Evolutionary conservation across 2,329 filamentous ascomycete genomes (phyloP), one percentile per base, ranked within the genome.

Genomic region (Neocucurbitaria cava): DNA sequence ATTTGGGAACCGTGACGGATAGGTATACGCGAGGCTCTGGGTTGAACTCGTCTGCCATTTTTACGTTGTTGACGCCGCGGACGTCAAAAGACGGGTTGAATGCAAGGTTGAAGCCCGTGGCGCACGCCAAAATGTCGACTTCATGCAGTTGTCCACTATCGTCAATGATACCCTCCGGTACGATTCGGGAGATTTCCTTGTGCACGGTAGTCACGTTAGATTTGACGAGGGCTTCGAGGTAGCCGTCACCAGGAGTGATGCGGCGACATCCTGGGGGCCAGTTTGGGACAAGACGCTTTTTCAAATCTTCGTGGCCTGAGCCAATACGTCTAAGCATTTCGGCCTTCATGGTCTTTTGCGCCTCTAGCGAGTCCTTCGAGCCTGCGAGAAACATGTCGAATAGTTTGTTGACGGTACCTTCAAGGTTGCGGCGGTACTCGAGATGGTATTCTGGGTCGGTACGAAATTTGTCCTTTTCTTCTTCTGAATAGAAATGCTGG

Each of bases 251-350:
- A 0, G 87, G 86, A 0, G 88, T 90, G 0, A 88, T 75, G 1
- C 88, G 81, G 9, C 87, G 81, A 59, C 88, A 90, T 61, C 86
- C 82, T 10, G 84, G 85, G 0, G 86, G 83, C 61, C 87, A 89
- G 56, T 86, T 82, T 0, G 88, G 87, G 4, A 87, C 76, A 2
- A 89, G 77, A 31, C 28, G 28, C 18, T 21, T 85, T 81, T 0
- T 85, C 83, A 56, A 84, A 47, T 80, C 79, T 89, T 89, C 46
- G 79, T 78, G 48, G 80, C 69, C 5, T 73, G 77, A 63, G 82
- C 87, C 26, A 77, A 75, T 1, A 80, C 76, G 1, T 79, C 78
- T 78, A 44, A 82, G 83, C 58, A 89, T 53, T 24, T 53, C 43
- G 13, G 13, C 24, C n/a, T 18, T 35, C 52, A 50, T 50, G 36